These are phyloP conservation scores for Monosporozyma siamensis DNA, from an alignment of 805 yeast species.

Conservation along the genomic window DNA sequence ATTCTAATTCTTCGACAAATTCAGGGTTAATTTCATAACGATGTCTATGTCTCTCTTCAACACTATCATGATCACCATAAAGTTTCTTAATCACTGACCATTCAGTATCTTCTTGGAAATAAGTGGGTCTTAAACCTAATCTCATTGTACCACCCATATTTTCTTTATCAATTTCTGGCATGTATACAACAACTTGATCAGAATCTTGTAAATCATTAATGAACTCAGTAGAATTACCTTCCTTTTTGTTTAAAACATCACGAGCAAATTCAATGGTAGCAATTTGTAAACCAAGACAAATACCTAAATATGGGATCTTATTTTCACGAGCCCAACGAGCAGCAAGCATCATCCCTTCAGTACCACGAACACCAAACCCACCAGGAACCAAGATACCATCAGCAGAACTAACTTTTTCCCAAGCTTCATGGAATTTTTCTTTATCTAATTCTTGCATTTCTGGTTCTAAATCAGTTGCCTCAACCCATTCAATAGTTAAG, in stretches of 20 bases:
- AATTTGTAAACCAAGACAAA: constrained; percentile 93
- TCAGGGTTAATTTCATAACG: constrained; percentile 95
- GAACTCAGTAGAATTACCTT: constrained; percentile 78
- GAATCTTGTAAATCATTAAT: constrained; percentile 51
- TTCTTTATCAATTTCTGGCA: constrained; percentile 97
- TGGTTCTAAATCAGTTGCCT: constrained; percentile 81
- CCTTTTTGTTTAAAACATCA: constrained; percentile 56
- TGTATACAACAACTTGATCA: constrained; percentile 72
- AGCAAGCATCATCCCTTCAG: constrained; percentile 95
- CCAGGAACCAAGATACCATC: constrained; percentile 98
- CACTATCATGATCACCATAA: constrained; percentile 61
- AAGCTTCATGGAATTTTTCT: constrained; percentile 82
- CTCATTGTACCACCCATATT: constrained; percentile 99
- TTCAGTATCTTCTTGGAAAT: constrained; percentile 59
- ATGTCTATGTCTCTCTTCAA: constrained; percentile 94
- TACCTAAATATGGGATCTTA: constrained; percentile 89
- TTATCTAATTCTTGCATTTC: constrained; percentile 54
- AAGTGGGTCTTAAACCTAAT: constrained; percentile 86
- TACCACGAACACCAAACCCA: constrained; percentile 95
- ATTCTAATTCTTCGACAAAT: constrained; percentile 60
- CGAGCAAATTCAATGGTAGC: constrained; percentile 93
- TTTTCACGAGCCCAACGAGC: constrained; percentile 98
- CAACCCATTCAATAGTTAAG: constrained; percentile 91
- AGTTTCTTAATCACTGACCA: constrained; percentile 65
- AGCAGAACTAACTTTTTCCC: constrained; percentile 88